These are phyloP conservation scores for Camelina sativa DNA, from an alignment of 345 rosid species.

Conservation along the genomic window DNA sequence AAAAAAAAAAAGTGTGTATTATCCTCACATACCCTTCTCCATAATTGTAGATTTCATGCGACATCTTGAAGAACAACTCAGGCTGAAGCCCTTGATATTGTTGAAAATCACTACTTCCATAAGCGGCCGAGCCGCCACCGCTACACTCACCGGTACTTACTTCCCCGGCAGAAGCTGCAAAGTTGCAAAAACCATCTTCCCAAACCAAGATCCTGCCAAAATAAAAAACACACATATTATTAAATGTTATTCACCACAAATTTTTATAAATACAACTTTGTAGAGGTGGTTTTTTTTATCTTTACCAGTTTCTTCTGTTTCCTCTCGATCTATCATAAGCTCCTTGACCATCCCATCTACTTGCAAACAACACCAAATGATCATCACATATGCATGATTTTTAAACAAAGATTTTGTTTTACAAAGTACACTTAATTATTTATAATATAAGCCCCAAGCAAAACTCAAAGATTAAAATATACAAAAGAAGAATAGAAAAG, in stretches of 20 bases:
- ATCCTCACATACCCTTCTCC: constrained; percentile 87
- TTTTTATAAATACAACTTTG: not conserved
- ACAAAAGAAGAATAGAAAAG: not conserved
- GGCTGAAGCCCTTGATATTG: constrained; percentile 92
- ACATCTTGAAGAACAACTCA: constrained; percentile 97
- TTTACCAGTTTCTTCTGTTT: constrained; percentile 94
- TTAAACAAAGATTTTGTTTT: not conserved
- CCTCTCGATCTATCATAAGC: constrained; percentile 97
- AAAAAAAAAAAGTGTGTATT: not conserved
- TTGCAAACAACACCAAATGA: constrained; percentile 26
- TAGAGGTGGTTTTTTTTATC: constrained; percentile 11
- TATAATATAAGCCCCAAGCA: not conserved
- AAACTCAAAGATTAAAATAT: not conserved
- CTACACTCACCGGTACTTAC: constrained; percentile 59
- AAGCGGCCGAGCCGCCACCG: constrained; percentile 51
- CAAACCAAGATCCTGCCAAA: constrained; percentile 88
- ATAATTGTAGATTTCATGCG: constrained; percentile 97
- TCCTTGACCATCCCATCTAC: constrained; percentile 96
- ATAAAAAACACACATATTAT: not conserved
- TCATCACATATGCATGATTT: constrained; percentile 6
- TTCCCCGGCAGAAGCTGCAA: constrained; percentile 74
- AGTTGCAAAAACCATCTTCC: constrained; percentile 99
- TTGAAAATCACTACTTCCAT: constrained; percentile 68
- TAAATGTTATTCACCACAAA: not conserved
- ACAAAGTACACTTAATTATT: not conserved